Conservation (phyloP, 1,139 yeast genomes). For the Saccharomycopsis phalli region DNA sequence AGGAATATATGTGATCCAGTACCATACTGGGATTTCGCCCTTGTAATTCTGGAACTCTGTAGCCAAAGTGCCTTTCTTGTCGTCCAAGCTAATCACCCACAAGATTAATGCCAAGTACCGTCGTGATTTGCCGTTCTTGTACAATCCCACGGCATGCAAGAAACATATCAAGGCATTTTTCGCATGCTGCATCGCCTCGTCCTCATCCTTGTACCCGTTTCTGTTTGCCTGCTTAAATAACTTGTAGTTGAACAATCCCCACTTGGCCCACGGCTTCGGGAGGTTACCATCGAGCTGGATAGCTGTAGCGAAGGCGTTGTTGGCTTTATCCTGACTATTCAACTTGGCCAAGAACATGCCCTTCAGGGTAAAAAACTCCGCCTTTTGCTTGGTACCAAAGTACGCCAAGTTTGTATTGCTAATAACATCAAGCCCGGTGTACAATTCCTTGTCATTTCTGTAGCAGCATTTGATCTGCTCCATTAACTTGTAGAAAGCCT, state of each 20-base stretch:
- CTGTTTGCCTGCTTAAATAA: conserved; percentile 58
- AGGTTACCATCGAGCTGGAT: conserved; percentile 90
- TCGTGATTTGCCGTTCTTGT: conserved; percentile 88
- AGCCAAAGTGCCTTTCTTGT: conserved; percentile 68
- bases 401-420: conserved; percentile 93
- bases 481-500: conserved; percentile 87
- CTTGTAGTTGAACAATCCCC: conserved; percentile 95
- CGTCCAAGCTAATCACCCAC: conserved; percentile 92
- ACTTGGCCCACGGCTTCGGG: conserved; percentile 99
- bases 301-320: conserved; percentile 96
- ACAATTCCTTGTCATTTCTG: conserved; percentile 78
- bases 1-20: conserved; percentile 96
- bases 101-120: conserved; percentile 80
- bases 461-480: conserved; percentile 98
- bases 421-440: conserved; percentile 96
- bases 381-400: conserved; percentile 95
- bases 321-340: conserved; percentile 88
- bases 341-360: conserved; percentile 95
- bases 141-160: conserved; percentile 93
- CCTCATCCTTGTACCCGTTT: conserved; percentile 28
- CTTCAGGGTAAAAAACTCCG: conserved; percentile 93
- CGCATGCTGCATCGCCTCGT: conserved; percentile 77
- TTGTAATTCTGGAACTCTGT: conserved; percentile 86
- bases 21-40: conserved; percentile 98
- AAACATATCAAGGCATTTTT: conserved; percentile 94